Base-by-base conservation (phyloP, 2,329 filamentous ascomycete species). In the Orbilia brochopaga region DNA sequence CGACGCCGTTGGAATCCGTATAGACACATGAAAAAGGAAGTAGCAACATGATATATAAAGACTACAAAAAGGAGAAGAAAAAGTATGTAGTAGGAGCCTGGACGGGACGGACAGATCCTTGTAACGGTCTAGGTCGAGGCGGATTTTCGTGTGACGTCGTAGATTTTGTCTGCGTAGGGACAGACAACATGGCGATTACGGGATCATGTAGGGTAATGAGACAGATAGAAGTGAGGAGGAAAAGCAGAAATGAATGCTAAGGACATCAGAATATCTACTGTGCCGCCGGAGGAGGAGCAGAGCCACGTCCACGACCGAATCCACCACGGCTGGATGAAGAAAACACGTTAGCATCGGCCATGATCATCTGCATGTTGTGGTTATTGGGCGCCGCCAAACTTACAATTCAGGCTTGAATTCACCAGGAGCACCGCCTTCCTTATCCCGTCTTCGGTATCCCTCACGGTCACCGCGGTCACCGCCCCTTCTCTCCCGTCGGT, bases 331-430 rank as follows among this genome's bases (percentile, higher is more conserved):
- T 88, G 77, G 76, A 62, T n/a, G n/a, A 73, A 23, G 58, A 53
- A 67, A 53, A 62, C 55, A 52, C 63, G 79, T 83, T 79, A 58
- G 69, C 69, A 27, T n/a, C 8, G 19, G 8, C 17, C n/a, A n/a
- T n/a, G n/a, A n/a, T n/a, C n/a, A n/a, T n/a, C n/a, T n/a, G n/a
- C n/a, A n/a, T n/a, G n/a, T n/a, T n/a, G n/a, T n/a, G n/a, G n/a
- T n/a, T n/a, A n/a, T n/a, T n/a, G 7, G 44, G 15, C 8, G 24
- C 6, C 21, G 8, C 17, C 44, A 30, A 30, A 57, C 86, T 87
- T 83, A 89, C 88, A 96, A 96, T 82, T 89, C 87, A 81, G 92
- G 92, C 84, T 89, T 88, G 82, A 94, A 96, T 83, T 92, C 90
- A 83, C 90, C 90, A 80, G 91, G 90, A 81, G 91, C 90, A 85